These are phyloP conservation scores for Xylaria digitata DNA, from an alignment of 2,329 filamentous ascomycete species.

Conservation along the genomic window DNA sequence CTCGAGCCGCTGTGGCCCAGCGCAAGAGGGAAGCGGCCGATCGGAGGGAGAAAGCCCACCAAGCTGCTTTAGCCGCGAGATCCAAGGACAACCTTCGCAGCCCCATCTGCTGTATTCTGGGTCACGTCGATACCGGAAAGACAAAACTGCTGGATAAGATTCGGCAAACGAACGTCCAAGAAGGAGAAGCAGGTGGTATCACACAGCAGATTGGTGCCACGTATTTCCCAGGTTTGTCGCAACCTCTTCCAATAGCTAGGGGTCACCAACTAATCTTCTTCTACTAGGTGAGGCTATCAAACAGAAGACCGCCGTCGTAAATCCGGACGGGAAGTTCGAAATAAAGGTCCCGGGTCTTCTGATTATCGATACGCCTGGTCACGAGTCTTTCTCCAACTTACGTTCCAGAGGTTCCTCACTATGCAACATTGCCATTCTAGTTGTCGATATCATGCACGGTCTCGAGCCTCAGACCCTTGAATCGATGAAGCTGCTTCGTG, in stretches of 20 bases:
- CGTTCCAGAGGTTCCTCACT: constrained; percentile 96
- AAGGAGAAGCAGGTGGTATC: constrained; percentile 98
- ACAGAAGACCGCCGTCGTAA: constrained; percentile 94
- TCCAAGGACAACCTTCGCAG: constrained; percentile 96
- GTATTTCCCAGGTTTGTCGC: constrained; percentile 79
- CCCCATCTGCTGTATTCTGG: constrained; percentile 99
- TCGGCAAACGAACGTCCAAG: constrained; percentile 97
- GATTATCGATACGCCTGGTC: constrained; percentile 97
- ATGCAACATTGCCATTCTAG: constrained; percentile 98
- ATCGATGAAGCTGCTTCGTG: constrained; percentile 93
- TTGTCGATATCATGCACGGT: constrained; percentile 99
- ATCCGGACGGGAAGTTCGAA: constrained; percentile 88
- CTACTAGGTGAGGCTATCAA: constrained; percentile 82
- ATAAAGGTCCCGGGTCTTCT: constrained; percentile 98
- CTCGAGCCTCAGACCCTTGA: constrained; percentile 96
- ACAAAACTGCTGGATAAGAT: constrained; percentile 99
- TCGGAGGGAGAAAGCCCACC: constrained; percentile 87
- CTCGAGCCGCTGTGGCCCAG: constrained; percentile 76
- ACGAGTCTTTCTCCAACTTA: constrained; percentile 99
- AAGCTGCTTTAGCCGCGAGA: constrained; percentile 88
- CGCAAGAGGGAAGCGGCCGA: constrained; percentile 91
- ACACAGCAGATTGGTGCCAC: constrained; percentile 99
- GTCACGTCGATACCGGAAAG: constrained; percentile 99
- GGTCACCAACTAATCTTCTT: constrained; percentile 16
- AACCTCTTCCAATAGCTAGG: neutral